Conservation (phyloP, 495 filamentous ascomycete genomes). For the Jackrogersella multiformis region DNA sequence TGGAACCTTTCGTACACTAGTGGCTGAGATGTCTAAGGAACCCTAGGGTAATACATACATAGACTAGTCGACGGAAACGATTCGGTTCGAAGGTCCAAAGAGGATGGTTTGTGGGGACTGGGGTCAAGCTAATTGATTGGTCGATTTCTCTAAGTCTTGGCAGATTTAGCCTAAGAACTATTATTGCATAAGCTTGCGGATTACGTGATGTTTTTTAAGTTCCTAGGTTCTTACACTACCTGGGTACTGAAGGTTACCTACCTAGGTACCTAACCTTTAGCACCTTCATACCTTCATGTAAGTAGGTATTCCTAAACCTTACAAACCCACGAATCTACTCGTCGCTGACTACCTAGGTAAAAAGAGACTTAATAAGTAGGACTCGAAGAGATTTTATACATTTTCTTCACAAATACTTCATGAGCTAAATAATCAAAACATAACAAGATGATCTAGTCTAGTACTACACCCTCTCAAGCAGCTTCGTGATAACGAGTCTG, state of each 20-base stretch:
- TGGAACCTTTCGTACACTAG: background rate
- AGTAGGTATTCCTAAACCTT: too few relatives aligned
- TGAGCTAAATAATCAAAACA: background rate
- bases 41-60: background rate
- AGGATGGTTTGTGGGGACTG: conserved; percentile 32
- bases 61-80: background rate
- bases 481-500: background rate
- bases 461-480: conserved; percentile 8
- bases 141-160: conserved; percentile 35
- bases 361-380: too few relatives aligned
- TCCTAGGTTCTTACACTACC: too few relatives aligned
- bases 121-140: conserved; percentile 40
- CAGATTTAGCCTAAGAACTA: conserved; percentile 32
- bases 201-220: conserved; percentile 1
- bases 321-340: background rate
- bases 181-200: conserved; percentile 3
- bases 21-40: conserved; percentile 11
- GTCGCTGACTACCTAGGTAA: background rate
- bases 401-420: too few relatives aligned
- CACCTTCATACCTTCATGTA: too few relatives aligned
- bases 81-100: conserved; percentile 1
- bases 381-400: too few relatives aligned
- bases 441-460: background rate
- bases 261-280: too few relatives aligned
- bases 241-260: too few relatives aligned